Conservation (phyloP, 305 asterid genomes). For the Rubia tinctorum region DNA sequence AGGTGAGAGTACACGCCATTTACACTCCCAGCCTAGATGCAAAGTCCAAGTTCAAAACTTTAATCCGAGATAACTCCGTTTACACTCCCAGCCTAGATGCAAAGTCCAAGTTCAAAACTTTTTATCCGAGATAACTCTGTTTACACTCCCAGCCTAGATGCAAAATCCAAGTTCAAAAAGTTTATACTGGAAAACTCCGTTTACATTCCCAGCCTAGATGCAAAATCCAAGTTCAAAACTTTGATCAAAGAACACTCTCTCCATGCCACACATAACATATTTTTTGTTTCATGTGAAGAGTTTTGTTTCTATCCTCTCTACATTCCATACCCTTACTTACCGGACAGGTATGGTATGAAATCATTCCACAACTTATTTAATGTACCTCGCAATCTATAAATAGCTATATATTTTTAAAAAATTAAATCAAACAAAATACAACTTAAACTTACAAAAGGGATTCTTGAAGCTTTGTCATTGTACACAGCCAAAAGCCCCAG, state of each 20-base stretch:
- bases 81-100: not conserved
- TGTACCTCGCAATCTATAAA: not conserved
- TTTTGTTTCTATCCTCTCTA: not conserved
- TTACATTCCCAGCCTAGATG: too few species aligned
- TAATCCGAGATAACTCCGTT: not conserved
- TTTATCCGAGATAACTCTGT: not conserved
- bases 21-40: not conserved
- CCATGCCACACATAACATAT: not conserved
- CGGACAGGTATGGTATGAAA: not conserved
- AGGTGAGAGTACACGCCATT: not conserved
- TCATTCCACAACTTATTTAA: not conserved
- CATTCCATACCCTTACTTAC: not conserved
- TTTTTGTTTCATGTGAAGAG: not conserved
- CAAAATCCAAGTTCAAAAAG: not conserved
- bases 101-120: not conserved
- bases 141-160: too few species aligned
- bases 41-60: not conserved
- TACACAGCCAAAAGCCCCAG: conserved; percentile 79
- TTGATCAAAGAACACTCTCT: too few species aligned
- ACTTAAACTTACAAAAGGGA: conserved; percentile 71
- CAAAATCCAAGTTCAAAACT: too few species aligned
- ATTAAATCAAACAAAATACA: not conserved
- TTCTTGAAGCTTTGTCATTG: conserved; percentile 94
- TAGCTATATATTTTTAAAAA: not conserved
- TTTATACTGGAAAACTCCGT: not conserved